A percentile compares a stretch with the other conserved stretches of the same genome.
Conservation (phyloP, 352 stramenopile genomes). For the Blastocystis sp. region DNA sequence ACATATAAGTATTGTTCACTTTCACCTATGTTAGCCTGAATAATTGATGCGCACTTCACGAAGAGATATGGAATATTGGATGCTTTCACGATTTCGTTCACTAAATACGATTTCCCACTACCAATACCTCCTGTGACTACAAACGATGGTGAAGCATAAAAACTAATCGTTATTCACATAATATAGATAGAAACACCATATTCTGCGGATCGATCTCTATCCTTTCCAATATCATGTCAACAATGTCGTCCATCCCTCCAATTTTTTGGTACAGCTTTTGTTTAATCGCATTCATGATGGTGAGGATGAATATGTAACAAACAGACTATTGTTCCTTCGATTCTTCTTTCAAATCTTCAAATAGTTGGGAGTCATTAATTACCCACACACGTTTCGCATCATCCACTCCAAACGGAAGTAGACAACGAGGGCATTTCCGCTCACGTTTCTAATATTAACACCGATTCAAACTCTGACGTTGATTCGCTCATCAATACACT, state of each 20-base stretch:
- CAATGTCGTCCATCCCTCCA: conserved; percentile 43
- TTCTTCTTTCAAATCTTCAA: conserved; percentile 20
- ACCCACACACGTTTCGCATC: conserved; percentile 52
- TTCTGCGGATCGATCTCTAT: neutral
- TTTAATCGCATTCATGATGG: neutral
- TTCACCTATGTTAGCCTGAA: conserved; percentile 22
- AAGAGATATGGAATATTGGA: neutral
- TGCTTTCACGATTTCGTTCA: neutral
- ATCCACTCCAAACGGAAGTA: conserved; percentile 49
- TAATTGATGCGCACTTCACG: neutral
- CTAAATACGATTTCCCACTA: conserved; percentile 21
- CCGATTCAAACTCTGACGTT: neutral
- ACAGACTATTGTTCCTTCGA: neutral
- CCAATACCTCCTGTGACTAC: conserved; percentile 16
- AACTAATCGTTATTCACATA: neutral
- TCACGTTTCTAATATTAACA: conserved; percentile 43
- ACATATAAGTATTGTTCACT: conserved; percentile 5
- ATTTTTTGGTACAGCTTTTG: neutral
- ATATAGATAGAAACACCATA: neutral
- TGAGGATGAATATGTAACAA: neutral
- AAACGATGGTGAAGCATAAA: neutral
- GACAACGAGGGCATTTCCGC: conserved; percentile 30
- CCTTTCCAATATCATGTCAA: neutral
- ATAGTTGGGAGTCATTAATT: conserved; percentile 46
- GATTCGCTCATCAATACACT: conserved; percentile 41